Percentiles rank a stretch among this genome's conserved stretches.
Evolutionary conservation across 1,139 yeast species (phyloP).

Genomic region (Kurtzmaniella quercitrusa): DNA sequence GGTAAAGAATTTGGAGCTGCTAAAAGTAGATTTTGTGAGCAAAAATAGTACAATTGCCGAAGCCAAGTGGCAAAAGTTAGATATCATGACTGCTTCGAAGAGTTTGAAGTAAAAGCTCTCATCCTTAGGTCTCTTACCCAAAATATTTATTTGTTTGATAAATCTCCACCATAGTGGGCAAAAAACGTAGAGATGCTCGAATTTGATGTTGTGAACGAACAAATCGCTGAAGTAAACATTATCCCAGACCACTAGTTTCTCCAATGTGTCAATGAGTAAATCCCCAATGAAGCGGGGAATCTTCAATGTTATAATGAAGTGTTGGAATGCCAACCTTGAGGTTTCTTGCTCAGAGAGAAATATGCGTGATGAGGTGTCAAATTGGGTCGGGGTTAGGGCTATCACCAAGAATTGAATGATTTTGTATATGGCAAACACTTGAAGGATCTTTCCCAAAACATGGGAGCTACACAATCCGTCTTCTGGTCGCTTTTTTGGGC

Average conservation of each 20-base stretch:
- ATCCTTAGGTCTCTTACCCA: slow-evolving; percentile 3
- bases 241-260: slow-evolving; percentile 77
- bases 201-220: slow-evolving; percentile 47
- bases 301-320: background rate
- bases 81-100: slow-evolving; percentile 38
- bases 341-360: slow-evolving; percentile 11
- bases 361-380: slow-evolving; percentile 38
- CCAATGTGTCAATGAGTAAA: slow-evolving; percentile 21
- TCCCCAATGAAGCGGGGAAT: background rate
- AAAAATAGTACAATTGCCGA: slow-evolving; percentile 49
- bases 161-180: slow-evolving; percentile 72
- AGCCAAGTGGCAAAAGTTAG: slow-evolving; percentile 51
- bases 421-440: slow-evolving; percentile 22
- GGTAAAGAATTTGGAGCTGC: slow-evolving; percentile 15
- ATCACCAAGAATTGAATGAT: slow-evolving; percentile 26
- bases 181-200: slow-evolving; percentile 90
- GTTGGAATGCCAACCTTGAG: slow-evolving; percentile 2
- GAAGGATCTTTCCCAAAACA: background rate
- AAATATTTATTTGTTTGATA: slow-evolving; percentile 21
- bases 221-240: slow-evolving; percentile 68
- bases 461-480: background rate
- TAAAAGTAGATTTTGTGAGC: slow-evolving; percentile 37
- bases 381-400: slow-evolving; percentile 29
- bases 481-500: background rate
- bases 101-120: slow-evolving; percentile 41